Evolutionary conservation across 2,329 filamentous ascomycete genomes (phyloP).

Genomic region (Trichoderma polysporum): DNA sequence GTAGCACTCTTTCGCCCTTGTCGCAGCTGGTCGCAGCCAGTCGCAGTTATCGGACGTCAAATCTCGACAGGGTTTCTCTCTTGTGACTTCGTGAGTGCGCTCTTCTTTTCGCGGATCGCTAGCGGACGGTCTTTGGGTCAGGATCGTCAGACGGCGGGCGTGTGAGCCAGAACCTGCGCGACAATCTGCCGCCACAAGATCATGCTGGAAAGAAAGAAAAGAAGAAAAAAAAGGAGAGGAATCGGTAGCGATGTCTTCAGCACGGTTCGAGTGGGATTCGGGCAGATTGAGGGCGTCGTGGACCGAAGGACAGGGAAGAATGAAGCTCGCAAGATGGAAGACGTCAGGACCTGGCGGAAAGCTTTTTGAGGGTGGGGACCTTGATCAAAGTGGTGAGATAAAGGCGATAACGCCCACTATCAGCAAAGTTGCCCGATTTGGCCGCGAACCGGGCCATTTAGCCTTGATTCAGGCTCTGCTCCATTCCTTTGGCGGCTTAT

Average conservation of each 20-base stretch:
- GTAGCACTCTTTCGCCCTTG: neutral
- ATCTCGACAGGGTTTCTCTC: neutral
- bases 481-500: neutral
- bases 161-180: constrained; percentile 21
- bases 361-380: constrained; percentile 15
- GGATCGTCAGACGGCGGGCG: constrained; percentile 18
- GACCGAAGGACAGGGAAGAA: neutral
- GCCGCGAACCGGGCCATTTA: neutral
- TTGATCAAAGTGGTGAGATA: neutral
- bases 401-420: neutral
- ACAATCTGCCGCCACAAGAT: constrained; percentile 22
- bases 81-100: neutral
- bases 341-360: constrained; percentile 10
- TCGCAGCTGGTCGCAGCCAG: neutral
- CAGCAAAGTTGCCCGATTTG: neutral
- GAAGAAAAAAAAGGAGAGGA: neutral
- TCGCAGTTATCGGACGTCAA: too few species aligned
- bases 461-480: neutral
- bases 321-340: neutral
- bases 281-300: neutral
- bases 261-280: constrained; percentile 6
- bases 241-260: neutral
- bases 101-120: neutral
- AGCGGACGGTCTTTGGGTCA: neutral
- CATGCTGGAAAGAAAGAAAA: neutral